Percentiles rank a stretch among this genome's conserved stretches.
Conservation (phyloP, 2,329 filamentous ascomycete species). For the Cladosporium sp. region DNA sequence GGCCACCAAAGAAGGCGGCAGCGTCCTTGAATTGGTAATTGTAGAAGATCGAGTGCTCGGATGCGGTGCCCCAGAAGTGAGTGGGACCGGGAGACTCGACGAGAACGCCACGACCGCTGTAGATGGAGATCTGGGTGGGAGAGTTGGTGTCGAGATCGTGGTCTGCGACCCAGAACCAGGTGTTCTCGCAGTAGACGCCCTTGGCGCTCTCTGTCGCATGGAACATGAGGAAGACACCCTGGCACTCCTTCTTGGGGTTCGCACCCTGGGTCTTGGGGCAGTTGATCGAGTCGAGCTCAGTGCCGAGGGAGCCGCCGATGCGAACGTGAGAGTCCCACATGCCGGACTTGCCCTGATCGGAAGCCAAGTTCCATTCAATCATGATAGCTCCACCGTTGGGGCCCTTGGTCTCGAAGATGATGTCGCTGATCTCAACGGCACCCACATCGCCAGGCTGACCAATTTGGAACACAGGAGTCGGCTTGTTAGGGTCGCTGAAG, state of each 20-base stretch:
- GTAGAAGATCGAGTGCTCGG: conserved; percentile 53
- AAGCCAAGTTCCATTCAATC: conserved; percentile 84
- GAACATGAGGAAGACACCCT: conserved; percentile 39
- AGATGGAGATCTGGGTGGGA: conserved; percentile 35
- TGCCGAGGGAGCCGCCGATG: conserved; percentile 81
- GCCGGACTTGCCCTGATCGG: conserved; percentile 64
- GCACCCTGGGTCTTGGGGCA: conserved; percentile 66
- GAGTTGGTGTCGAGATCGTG: conserved; percentile 47
- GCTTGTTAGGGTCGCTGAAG: conserved; percentile 72
- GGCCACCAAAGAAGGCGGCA: conserved; percentile 46
- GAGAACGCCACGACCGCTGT: conserved; percentile 44
- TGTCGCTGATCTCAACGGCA: conserved; percentile 78
- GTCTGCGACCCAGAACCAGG: conserved; percentile 53
- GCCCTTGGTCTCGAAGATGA: conserved; percentile 80
- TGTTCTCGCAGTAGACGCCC: conserved; percentile 62
- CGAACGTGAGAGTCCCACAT: conserved; percentile 98
- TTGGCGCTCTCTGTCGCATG: conserved; percentile 55
- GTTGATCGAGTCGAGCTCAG: conserved; percentile 71
- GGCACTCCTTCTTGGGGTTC: conserved; percentile 73
- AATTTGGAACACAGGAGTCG: conserved; percentile 77
- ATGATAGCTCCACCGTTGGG: conserved; percentile 82
- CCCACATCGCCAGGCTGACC: conserved; percentile 74
- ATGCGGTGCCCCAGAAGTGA: conserved; percentile 52
- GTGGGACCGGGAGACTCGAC: conserved; percentile 45
- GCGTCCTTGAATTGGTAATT: conserved; percentile 50